Evolutionary conservation across 2,329 filamentous ascomycete genomes (phyloP), one percentile per base, ranked within the genome.

Genomic region (Huntiella omanensis): DNA sequence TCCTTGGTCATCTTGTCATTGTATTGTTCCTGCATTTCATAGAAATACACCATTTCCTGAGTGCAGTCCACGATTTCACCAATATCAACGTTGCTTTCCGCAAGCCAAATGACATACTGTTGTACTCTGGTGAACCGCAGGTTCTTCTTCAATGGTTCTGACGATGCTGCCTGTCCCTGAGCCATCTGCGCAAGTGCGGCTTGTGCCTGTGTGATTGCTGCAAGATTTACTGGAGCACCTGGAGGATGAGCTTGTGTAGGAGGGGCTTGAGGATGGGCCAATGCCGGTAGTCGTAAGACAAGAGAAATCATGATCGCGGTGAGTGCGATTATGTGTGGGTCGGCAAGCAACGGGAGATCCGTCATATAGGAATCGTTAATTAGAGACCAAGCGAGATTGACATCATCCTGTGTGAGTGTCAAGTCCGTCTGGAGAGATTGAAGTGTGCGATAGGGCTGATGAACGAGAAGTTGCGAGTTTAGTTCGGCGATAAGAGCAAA

Each of bases 341-440:
- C 71, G 56, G 86, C 81, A 0, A 92, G 69, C 11, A 95, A 68
- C 1, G 84, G 83, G n/a, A 94, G 68, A 58, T 95, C 87, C 5
- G 87, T 94, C 62, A 92, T 79, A 64, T 84, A 94, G 59, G 84
- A 82, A 59, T 95, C 87, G 62, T 94, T 95, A 58, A 94, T 79
- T 50, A 94, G 76, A 1, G 77, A 82, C 67, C 81, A 82, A 28
- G 85, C 83, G 32, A 92, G 69, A 40, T 75, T 71, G 22, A 76
- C 69, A 57, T 95, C 87, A 51, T 94, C 87, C 48, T 76, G 72
- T n/a, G 73, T 75, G 38, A 95, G 67, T 40, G 68, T 66, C 49
- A 94, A 71, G 49, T 82, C 74, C 45, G 67, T 64, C 52, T 83
- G 77, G 38, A 93, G 67, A 38, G 78, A 76, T 4, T 72, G 72